Evolutionary conservation across 2,329 filamentous ascomycete species (phyloP), one percentile per base, ranked within the genome.

Genomic region (Ophiostoma himal-ulmi): DNA sequence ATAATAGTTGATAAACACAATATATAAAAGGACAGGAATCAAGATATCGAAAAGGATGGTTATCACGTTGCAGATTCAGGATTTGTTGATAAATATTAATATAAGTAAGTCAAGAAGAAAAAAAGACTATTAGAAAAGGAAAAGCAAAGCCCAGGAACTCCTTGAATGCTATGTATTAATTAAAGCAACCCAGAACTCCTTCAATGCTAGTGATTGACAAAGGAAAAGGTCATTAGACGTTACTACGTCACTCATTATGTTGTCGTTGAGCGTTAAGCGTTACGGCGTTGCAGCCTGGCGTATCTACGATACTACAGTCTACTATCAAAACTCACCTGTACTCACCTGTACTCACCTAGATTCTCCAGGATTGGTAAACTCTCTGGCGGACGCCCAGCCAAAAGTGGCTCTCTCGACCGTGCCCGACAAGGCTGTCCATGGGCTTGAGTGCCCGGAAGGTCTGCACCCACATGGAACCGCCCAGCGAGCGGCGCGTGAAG

Each of bases 341-440:
- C 44, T 57, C 10, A 54, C 44, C 54, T 64, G 8, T 48, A 13
- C 41, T 62, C 44, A 8, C 26, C 37, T 62, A 70, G n/a, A 70
- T 39, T 10, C 22, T 17, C 68, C 68, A 70, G 20, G 26, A 17
- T 1, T 30, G 14, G n/a, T 20, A 67, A 4, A 30, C 60, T 7
- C 26, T 44, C 60, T 70, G 68, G 39, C 44, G 62, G 6, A 70
- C 13, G 30, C 41, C 62, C 41, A 70, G 62, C 60, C 65, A 26
- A 17, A 30, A 70, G 62, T 66, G 62, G 44, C 62, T 70, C 7
- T 57, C 20, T 5, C 68, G 68, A 34, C 68, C 68, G 41, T 67
- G 22, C 11, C 68, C 68, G 41, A 67, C 60, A 3, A 70, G 20
- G 44, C 41, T 48, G 3, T n/a, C 13, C 48, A 68, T 10, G 7